Percentiles rank a stretch among this genome's conserved stretches.
These are phyloP conservation scores for Quercus cerris DNA, from an alignment of 306 rosid genomes.

Conservation along the genomic window DNA sequence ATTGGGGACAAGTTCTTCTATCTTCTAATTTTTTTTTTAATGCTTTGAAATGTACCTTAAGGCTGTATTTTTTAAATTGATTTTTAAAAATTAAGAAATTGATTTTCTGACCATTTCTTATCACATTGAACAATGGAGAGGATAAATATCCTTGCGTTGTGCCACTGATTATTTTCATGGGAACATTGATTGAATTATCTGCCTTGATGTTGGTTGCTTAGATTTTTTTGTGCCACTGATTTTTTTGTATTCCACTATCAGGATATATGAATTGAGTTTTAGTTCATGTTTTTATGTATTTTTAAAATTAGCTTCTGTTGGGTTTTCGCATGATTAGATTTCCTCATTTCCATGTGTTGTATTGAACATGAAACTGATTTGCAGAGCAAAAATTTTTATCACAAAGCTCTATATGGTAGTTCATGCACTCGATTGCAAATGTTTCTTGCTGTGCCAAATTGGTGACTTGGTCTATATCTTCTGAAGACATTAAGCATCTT, in stretches of 20 bases:
- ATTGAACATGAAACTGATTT: constrained; percentile 8
- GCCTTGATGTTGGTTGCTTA: background rate
- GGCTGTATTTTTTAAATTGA: background rate
- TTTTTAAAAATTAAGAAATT: background rate
- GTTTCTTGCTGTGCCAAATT: constrained; percentile 10
- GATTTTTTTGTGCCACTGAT: background rate
- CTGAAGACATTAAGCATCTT: background rate
- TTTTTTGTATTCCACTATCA: no score
- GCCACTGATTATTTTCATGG: background rate
- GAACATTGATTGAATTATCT: background rate
- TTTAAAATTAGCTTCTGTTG: constrained; percentile 5
- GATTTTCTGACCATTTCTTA: background rate
- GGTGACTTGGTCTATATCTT: background rate
- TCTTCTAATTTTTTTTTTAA: background rate
- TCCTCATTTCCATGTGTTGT: constrained; percentile 1
- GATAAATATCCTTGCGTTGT: background rate
- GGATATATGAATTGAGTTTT: background rate
- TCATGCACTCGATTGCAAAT: constrained; percentile 2
- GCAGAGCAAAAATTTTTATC: background rate
- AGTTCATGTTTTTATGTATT: background rate
- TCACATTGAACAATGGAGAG: background rate
- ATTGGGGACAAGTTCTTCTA: background rate
- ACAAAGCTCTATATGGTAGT: background rate
- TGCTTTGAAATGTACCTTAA: background rate
- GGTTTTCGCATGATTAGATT: background rate